A percentile compares a stretch with the other conserved stretches of the same genome.
Evolutionary conservation across 1,284 basidiomycete species (phyloP).

Genomic region (Boletus smithii): DNA sequence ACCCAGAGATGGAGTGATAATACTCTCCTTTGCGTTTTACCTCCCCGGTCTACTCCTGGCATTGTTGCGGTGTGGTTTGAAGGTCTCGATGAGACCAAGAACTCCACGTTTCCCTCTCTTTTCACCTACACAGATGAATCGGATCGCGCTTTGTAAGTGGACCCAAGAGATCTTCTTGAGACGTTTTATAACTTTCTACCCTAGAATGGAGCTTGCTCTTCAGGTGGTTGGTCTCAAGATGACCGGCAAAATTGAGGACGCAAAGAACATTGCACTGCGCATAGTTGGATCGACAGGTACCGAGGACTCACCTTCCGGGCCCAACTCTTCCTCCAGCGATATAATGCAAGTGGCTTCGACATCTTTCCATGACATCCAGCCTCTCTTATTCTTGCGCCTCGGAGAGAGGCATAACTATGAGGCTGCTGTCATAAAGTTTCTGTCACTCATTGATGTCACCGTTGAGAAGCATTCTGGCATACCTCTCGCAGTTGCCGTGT

Average conservation of each 20-base stretch:
- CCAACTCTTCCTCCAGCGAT: slow-evolving; percentile 34
- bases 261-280: slow-evolving; percentile 85
- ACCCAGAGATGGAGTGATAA: slow-evolving; percentile 93
- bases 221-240: slow-evolving; percentile 95
- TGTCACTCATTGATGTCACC: slow-evolving; percentile 67
- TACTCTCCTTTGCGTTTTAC: slow-evolving; percentile 89
- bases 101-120: slow-evolving; percentile 54
- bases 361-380: slow-evolving; percentile 48
- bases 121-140: slow-evolving; percentile 92
- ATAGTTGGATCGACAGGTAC: slow-evolving; percentile 65
- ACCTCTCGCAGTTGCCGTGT: slow-evolving; percentile 49
- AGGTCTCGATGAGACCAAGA: slow-evolving; percentile 60
- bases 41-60: slow-evolving; percentile 79
- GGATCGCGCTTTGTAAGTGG: slow-evolving; percentile 77
- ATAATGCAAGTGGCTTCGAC: slow-evolving; percentile 54
- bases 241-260: slow-evolving; percentile 92
- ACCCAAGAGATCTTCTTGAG: slow-evolving; percentile 10
- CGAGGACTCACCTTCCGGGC: slow-evolving; percentile 39
- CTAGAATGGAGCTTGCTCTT: slow-evolving; percentile 89
- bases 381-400: slow-evolving; percentile 50
- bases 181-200: slow-evolving; percentile 19
- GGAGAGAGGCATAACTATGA: slow-evolving; percentile 67
- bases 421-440: slow-evolving; percentile 73
- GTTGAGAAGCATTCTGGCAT: slow-evolving; percentile 42
- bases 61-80: slow-evolving; percentile 89